These are phyloP conservation scores for Erodium chrysanthum DNA, from an alignment of 441 rosid species.

Conservation along the genomic window DNA sequence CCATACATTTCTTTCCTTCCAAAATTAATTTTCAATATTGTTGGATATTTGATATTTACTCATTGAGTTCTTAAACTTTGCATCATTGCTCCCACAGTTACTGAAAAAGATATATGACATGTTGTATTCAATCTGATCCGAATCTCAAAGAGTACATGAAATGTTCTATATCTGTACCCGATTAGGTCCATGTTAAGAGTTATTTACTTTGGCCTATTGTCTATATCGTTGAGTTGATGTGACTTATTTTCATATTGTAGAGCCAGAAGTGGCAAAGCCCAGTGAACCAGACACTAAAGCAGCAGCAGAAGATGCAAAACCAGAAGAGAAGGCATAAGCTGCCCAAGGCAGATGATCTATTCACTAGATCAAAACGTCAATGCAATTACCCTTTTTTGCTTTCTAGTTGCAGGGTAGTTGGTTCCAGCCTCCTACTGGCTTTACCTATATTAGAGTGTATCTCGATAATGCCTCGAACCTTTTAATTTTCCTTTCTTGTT, in stretches of 20 bases:
- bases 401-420: background rate
- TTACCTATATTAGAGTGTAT: background rate
- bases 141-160: background rate
- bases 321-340: background rate
- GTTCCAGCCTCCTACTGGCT: background rate
- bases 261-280: background rate
- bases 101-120: background rate
- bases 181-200: background rate
- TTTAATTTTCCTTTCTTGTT: no score
- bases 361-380: no score
- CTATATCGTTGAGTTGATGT: background rate
- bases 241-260: background rate
- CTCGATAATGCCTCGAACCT: background rate
- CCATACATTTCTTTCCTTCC: no score
- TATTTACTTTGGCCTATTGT: background rate
- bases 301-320: background rate
- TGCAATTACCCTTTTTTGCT: constrained; percentile 12
- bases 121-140: background rate
- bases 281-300: background rate
- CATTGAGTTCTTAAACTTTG: no score
- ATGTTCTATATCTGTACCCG: background rate
- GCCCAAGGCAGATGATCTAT: background rate
- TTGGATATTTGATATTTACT: background rate
- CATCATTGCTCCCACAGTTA: background rate
- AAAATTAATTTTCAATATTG: no score